phyloP scores from a whole-genome alignment of 257 asterid species.

The Agastache rugosa region DNA sequence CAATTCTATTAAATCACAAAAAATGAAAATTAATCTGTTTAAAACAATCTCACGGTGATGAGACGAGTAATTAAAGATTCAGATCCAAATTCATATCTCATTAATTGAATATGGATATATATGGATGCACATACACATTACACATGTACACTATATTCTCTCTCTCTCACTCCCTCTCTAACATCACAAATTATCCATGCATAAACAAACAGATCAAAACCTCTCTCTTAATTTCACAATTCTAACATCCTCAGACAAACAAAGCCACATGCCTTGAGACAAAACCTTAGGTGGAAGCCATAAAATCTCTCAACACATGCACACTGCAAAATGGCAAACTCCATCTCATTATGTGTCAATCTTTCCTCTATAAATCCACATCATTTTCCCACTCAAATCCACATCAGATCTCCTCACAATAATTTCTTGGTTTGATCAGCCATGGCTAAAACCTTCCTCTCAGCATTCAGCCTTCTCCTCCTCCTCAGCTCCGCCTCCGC shows the following conservation, averaged over 20 bases:
- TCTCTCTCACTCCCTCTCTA: too few species aligned
- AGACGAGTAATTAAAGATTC: too few species aligned
- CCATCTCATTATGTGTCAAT: conserved; percentile 44
- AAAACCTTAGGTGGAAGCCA: conserved; percentile 51
- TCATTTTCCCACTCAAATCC: conserved; percentile 18
- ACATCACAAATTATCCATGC: not conserved
- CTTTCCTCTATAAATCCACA: conserved; percentile 40
- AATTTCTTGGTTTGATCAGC: not conserved
- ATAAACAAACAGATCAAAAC: not conserved
- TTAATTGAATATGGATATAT: too few species aligned
- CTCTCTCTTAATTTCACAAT: not conserved
- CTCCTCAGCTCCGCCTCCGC: conserved; percentile 38
- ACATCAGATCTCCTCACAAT: not conserved
- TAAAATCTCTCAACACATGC: conserved; percentile 49
- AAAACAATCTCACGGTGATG: too few species aligned
- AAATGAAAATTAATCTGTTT: too few species aligned
- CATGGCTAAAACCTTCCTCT: conserved; percentile 40
- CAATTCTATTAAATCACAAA: too few species aligned
- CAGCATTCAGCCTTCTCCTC: conserved; percentile 32
- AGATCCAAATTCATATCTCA: too few species aligned
- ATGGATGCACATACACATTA: too few species aligned
- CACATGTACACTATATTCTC: too few species aligned
- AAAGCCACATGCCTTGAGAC: conserved; percentile 42
- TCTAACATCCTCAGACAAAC: not conserved
- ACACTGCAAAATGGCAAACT: conserved; percentile 58